These are phyloP conservation scores for Coccomyxa subellipsoidea DNA, from an alignment of 163 green algal genomes.

Conservation along the genomic window DNA sequence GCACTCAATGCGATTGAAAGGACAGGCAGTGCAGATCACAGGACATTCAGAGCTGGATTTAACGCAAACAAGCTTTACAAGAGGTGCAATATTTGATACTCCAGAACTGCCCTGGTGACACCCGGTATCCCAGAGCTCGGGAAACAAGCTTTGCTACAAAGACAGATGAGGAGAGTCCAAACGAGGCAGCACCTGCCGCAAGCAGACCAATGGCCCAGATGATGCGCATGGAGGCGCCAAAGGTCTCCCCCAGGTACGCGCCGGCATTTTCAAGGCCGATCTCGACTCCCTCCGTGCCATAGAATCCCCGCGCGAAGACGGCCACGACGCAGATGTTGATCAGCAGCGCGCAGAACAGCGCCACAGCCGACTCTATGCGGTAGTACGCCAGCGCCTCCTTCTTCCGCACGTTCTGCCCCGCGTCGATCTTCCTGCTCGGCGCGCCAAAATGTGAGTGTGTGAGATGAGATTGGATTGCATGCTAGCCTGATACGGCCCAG, in stretches of 20 bases:
- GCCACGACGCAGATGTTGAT: constrained; percentile 86
- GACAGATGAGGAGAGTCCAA: too few relatives aligned
- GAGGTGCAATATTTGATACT: too few relatives aligned
- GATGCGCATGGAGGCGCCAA: constrained; percentile 50
- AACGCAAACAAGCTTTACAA: too few relatives aligned
- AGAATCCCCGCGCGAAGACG: constrained; percentile 83
- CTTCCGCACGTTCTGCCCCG: constrained; percentile 28
- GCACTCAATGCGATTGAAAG: too few relatives aligned
- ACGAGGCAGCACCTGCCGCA: constrained; percentile 25
- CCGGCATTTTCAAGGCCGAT: constrained; percentile 86
- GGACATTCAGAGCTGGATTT: too few relatives aligned
- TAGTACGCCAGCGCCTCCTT: constrained; percentile 76
- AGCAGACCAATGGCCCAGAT: constrained; percentile 83
- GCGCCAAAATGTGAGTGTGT: too few relatives aligned
- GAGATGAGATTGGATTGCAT: constrained; percentile 1
- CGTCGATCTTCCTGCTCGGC: constrained; percentile 23
- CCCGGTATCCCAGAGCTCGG: too few relatives aligned
- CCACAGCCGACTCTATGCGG: constrained; percentile 69
- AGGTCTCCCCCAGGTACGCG: constrained; percentile 61
- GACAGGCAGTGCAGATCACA: too few relatives aligned
- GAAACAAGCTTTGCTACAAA: too few relatives aligned
- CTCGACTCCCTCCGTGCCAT: constrained; percentile 40
- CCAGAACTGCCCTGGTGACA: too few relatives aligned
- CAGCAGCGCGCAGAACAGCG: constrained; percentile 73
- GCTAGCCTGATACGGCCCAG: too few relatives aligned